phyloP scores from a whole-genome alignment of 2,329 filamentous ascomycete species.

The Dothideomycetidae sp. region DNA sequence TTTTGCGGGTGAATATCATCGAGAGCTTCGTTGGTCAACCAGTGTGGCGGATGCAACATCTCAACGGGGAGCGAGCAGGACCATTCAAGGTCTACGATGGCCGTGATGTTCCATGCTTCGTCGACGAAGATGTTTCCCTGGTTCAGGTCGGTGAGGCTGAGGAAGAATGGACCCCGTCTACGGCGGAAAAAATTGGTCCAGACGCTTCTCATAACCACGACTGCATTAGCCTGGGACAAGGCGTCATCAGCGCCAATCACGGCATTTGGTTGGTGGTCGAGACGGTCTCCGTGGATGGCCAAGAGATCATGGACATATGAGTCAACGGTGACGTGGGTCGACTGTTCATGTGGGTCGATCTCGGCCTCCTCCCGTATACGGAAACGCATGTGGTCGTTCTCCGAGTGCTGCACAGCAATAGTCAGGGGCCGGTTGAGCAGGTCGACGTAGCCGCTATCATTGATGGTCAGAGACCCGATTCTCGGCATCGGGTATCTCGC shows the following conservation, averaged over 20 bases:
- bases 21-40: slow-evolving; percentile 15
- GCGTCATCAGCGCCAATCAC: neutral
- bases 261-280: neutral
- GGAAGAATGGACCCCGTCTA: slow-evolving; percentile 10
- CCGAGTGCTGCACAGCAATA: too few relatives aligned
- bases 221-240: neutral
- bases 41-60: slow-evolving; percentile 18
- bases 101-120: slow-evolving; percentile 23
- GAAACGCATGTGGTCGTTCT: too few relatives aligned
- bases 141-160: slow-evolving; percentile 26
- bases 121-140: slow-evolving; percentile 27
- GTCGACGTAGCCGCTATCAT: slow-evolving; percentile 10
- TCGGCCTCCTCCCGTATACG: too few relatives aligned
- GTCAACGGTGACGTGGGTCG: too few relatives aligned
- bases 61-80: slow-evolving; percentile 21
- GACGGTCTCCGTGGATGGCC: too few relatives aligned
- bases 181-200: neutral
- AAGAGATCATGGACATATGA: too few relatives aligned
- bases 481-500: slow-evolving; percentile 18
- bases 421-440: neutral
- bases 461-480: slow-evolving; percentile 23
- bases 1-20: too few relatives aligned
- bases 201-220: neutral
- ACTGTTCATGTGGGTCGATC: too few relatives aligned
- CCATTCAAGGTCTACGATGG: slow-evolving; percentile 26